Percentiles rank a stretch among this genome's conserved stretches.
Conservation (phyloP, 2,329 filamentous ascomycete genomes). For the Fusarium zealandicum region DNA sequence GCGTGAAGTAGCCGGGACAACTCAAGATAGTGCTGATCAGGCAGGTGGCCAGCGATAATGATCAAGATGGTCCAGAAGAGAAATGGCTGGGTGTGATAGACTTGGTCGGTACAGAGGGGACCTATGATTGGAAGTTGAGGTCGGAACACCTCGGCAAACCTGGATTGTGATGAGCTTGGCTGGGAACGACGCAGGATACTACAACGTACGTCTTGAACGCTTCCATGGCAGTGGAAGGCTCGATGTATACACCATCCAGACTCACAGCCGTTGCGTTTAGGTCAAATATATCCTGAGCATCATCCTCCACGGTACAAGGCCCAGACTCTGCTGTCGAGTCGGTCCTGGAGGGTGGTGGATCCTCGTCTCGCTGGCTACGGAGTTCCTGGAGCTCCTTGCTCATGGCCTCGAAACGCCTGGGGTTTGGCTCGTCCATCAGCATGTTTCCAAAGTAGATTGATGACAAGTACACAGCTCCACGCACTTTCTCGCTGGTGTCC, state of each 20-base stretch:
- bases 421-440: neutral
- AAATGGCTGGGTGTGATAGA: constrained; percentile 13
- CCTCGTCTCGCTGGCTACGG: constrained; percentile 17
- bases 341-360: neutral
- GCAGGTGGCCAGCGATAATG: constrained; percentile 13
- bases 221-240: constrained; percentile 10
- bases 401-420: constrained; percentile 31
- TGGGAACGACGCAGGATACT: rapidly evolving
- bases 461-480: neutral
- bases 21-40: neutral
- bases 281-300: constrained; percentile 17
- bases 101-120: neutral
- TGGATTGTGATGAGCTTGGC: constrained; percentile 1
- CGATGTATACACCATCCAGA: constrained; percentile 5
- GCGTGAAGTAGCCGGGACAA: constrained; percentile 1
- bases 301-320: neutral
- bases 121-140: constrained; percentile 25
- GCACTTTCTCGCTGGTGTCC: constrained; percentile 31
- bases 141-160: constrained; percentile 28
- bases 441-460: too few species aligned
- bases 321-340: constrained; percentile 6
- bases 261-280: neutral
- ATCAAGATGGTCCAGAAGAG: constrained; percentile 34
- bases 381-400: constrained; percentile 33
- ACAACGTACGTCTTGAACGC: constrained; percentile 17